Conservation (phyloP, 441 rosid species). For the Theobroma grandiflorum region DNA sequence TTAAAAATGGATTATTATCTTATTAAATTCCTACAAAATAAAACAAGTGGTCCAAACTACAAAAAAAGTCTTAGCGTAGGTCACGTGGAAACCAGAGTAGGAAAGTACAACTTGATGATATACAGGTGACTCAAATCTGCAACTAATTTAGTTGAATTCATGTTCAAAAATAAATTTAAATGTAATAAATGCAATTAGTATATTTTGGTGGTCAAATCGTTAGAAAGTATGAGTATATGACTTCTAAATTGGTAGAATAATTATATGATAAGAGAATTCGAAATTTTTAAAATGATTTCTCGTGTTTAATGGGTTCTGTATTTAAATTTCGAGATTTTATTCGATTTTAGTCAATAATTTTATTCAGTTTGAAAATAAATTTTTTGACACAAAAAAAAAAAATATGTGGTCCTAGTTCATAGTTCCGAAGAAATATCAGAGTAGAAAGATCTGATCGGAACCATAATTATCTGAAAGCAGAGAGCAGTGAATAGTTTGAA, state of each 20-base stretch:
- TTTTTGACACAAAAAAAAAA: too few species aligned
- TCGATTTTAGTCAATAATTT: too few species aligned
- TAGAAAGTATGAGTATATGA: not conserved
- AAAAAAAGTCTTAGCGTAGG: not conserved
- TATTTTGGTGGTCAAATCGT: not conserved
- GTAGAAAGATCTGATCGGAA: not conserved
- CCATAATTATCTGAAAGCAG: not conserved
- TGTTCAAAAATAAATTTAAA: not conserved
- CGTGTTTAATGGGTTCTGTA: too few species aligned
- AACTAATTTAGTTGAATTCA: constrained; percentile 7
- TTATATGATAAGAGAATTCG: not conserved
- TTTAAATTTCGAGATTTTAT: too few species aligned
- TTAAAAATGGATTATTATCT: not conserved
- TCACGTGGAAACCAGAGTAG: not conserved
- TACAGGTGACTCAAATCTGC: not conserved
- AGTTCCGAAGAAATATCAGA: not conserved
- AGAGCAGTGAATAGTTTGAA: not conserved
- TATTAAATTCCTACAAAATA: not conserved
- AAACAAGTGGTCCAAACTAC: not conserved
- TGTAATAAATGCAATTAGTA: not conserved
- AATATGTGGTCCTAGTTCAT: too few species aligned
- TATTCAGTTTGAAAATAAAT: not conserved
- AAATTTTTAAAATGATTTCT: too few species aligned
- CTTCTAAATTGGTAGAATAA: not conserved
- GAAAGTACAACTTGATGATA: not conserved